Evolutionary conservation across 495 filamentous ascomycete genomes (phyloP), one percentile per base, ranked within the genome.

Genomic region (Neurospora discreta): DNA sequence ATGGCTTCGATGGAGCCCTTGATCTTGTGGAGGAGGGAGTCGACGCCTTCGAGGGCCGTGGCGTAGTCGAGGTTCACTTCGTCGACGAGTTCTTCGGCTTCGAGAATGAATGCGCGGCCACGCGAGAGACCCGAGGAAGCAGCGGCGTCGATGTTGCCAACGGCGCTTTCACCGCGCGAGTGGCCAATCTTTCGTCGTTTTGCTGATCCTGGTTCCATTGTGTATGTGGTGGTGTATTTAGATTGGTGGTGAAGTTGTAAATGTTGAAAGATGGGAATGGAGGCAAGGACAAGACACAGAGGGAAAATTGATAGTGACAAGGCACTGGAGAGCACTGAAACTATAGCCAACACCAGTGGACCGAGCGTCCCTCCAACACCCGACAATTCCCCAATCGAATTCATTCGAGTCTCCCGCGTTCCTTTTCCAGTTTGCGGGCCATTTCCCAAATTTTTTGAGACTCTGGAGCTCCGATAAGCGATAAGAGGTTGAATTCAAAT

Each of bases 1-100:
- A 95, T 87, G 38, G 77, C 77, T 77, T 97, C 93, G 76, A 98
- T 93, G n/a, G 88, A 80, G 41, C 77, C 81, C 76, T 94, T 97
- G 74, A 98, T 79, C 69, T 84, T 86, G 77, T 89, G 90, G 68
- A 99, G 81, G 20, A 87, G 86, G 18, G 87, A 84, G 65, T 97
- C 91, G n/a, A 89, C 85, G 36, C 85, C 85, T 3, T 79, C 81
- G 71, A 93, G 83, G 36, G 87, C 85, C 69, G 88, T 90, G 23
- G 87, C 86, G 78, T 94, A 91, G 73, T 91, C 87, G 36, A 90
- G 85, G 77, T 85, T 86, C 44, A 92, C 84, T 71, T 91, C 89
- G 26, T 84, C 81, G 73, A 98, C 77, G 58, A 99, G 81, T 75
- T 97, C 94, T 71, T 97, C 91, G 30, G 93, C 87, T 81, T 98